These are phyloP conservation scores for Solanum acaule DNA, from an alignment of 257 asterid genomes.

Conservation along the genomic window DNA sequence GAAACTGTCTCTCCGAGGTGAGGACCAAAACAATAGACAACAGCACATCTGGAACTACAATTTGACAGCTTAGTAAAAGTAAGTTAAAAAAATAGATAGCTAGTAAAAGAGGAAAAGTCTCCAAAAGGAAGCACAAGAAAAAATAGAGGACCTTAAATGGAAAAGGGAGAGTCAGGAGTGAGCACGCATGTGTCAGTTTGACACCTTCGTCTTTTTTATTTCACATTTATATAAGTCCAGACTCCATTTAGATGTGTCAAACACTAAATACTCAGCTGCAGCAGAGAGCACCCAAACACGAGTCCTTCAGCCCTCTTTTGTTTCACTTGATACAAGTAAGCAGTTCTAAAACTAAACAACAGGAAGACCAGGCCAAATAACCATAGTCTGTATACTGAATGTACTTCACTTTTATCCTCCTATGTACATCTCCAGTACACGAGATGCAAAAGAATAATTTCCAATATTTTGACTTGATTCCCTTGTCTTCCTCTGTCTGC, in stretches of 20 bases:
- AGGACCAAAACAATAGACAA: slow-evolving; percentile 94
- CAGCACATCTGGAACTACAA: slow-evolving; percentile 57
- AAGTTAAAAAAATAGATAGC: neutral
- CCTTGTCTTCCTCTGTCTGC: neutral
- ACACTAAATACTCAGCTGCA: neutral
- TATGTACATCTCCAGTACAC: neutral
- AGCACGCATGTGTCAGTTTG: neutral
- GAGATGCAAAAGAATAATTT: neutral
- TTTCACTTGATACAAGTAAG: neutral
- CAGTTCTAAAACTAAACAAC: neutral
- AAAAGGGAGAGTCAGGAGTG: neutral
- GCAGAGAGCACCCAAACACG: neutral
- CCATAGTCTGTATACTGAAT: neutral
- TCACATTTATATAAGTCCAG: neutral
- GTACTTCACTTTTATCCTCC: neutral
- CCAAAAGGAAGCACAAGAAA: neutral
- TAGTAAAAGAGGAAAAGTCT: neutral
- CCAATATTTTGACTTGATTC: neutral
- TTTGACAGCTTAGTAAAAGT: neutral
- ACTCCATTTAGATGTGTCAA: neutral
- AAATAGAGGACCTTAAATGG: neutral
- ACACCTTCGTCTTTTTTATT: neutral
- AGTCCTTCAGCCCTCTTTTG: neutral
- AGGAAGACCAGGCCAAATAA: neutral
- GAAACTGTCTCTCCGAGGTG: slow-evolving; percentile 95